phyloP scores from a whole-genome alignment of 2,329 filamentous ascomycete genomes.

The Aspergillus vadensis region DNA sequence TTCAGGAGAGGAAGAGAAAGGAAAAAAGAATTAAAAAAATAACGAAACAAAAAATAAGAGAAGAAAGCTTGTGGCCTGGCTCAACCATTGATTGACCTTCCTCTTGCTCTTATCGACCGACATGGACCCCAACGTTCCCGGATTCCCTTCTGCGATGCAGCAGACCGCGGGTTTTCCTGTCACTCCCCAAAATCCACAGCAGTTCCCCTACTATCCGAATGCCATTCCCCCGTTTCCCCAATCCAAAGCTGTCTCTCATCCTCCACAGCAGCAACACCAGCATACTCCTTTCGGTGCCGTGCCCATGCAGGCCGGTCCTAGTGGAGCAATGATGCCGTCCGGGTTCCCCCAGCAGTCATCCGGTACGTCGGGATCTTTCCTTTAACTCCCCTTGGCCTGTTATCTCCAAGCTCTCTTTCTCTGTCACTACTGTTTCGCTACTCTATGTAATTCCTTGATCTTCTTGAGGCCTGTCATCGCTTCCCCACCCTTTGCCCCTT shows the following conservation, averaged over 20 bases:
- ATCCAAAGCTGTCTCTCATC: slow-evolving; percentile 35
- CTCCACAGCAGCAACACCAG: slow-evolving; percentile 27
- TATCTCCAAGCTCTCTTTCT: slow-evolving; percentile 10
- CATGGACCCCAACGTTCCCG: slow-evolving; percentile 36
- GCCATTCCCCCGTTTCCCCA: slow-evolving; percentile 36
- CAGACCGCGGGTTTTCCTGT: slow-evolving; percentile 37
- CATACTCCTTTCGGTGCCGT: slow-evolving; percentile 35
- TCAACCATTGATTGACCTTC: slow-evolving; percentile 12
- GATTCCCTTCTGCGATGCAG: slow-evolving; percentile 27
- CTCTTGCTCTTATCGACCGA: slow-evolving; percentile 14
- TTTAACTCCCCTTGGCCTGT: slow-evolving; percentile 7
- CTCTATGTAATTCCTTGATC: background rate
- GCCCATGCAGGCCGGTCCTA: slow-evolving; percentile 38
- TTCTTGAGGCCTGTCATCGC: background rate
- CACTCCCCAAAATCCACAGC: slow-evolving; percentile 35
- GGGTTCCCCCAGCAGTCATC: slow-evolving; percentile 39
- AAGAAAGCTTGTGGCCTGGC: background rate
- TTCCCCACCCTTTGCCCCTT: slow-evolving; percentile 6
- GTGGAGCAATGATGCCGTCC: slow-evolving; percentile 43
- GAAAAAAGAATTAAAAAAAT: too few species aligned
- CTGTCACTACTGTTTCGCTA: background rate
- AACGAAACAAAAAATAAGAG: slow-evolving; percentile 1
- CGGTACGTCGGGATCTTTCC: slow-evolving; percentile 32
- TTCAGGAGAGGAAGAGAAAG: background rate
- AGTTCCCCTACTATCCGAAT: slow-evolving; percentile 42